Percentiles rank a stretch among this genome's conserved stretches.
Conservation (phyloP, 2,329 filamentous ascomycete species). For the Botrytis fragariae region DNA sequence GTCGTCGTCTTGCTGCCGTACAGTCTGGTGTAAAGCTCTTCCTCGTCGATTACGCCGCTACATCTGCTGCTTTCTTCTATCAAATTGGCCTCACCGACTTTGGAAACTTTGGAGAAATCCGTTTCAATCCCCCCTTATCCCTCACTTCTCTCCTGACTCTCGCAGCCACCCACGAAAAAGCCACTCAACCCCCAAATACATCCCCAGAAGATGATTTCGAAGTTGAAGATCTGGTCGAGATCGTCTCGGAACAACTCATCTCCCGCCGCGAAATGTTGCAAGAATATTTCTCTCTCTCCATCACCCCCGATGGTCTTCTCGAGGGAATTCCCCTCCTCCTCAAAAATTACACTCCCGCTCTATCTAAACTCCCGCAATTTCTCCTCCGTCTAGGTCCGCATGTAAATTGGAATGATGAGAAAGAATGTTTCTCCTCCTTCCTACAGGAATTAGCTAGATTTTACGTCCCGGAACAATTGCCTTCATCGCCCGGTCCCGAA, state of each 20-base stretch:
- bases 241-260: slow-evolving; percentile 67
- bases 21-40: slow-evolving; percentile 91
- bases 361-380: slow-evolving; percentile 86
- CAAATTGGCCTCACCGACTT: slow-evolving; percentile 94
- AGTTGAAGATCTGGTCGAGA: slow-evolving; percentile 61
- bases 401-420: slow-evolving; percentile 83
- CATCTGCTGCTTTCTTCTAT: slow-evolving; percentile 89
- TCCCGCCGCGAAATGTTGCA: slow-evolving; percentile 78
- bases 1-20: slow-evolving; percentile 82
- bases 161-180: slow-evolving; percentile 69
- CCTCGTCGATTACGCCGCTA: slow-evolving; percentile 86
- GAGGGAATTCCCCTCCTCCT: slow-evolving; percentile 77
- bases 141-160: slow-evolving; percentile 69
- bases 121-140: slow-evolving; percentile 72
- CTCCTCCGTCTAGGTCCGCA: slow-evolving; percentile 83
- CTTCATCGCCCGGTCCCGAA: slow-evolving; percentile 46
- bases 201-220: slow-evolving; percentile 55
- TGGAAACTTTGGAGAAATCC: slow-evolving; percentile 85
- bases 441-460: slow-evolving; percentile 84
- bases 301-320: slow-evolving; percentile 75
- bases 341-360: slow-evolving; percentile 81
- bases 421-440: slow-evolving; percentile 80
- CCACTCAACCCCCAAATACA: slow-evolving; percentile 38
- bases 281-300: slow-evolving; percentile 88
- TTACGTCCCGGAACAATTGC: slow-evolving; percentile 84